phyloP scores from a whole-genome alignment of 495 filamentous ascomycete species.

The Gamarada debralockiae region DNA sequence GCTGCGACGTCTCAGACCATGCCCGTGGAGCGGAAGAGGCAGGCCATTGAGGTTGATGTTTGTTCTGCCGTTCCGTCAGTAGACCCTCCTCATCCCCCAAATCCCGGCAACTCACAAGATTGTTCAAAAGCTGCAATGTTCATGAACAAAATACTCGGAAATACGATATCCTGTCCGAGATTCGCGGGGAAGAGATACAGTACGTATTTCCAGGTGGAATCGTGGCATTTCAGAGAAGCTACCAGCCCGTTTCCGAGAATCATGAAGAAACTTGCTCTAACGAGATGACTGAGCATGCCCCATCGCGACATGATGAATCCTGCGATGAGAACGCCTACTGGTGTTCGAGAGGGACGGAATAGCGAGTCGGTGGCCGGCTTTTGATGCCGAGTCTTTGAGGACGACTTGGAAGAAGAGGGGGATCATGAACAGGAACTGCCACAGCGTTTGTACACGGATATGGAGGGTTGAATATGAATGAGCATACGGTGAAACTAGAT shows the following conservation, averaged over 20 bases:
- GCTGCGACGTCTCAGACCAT: conserved; percentile 62
- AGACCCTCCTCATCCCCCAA: neutral
- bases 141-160: conserved; percentile 59
- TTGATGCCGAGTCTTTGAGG: conserved; percentile 55
- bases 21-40: conserved; percentile 59
- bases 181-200: conserved; percentile 61
- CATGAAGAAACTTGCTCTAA: conserved; percentile 55
- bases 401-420: conserved; percentile 63
- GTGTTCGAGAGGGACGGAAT: conserved; percentile 60
- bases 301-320: conserved; percentile 63
- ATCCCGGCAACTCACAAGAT: conserved; percentile 37
- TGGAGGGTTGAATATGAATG: neutral
- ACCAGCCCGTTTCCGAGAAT: conserved; percentile 54
- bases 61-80: conserved; percentile 43
- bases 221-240: conserved; percentile 49
- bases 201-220: conserved; percentile 59
- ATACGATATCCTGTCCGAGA: conserved; percentile 60
- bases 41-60: conserved; percentile 59
- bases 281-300: conserved; percentile 52
- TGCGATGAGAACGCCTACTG: conserved; percentile 55
- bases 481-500: conserved; percentile 59
- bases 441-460: neutral
- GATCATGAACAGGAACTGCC: conserved; percentile 66
- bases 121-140: conserved; percentile 61
- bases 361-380: conserved; percentile 53